A percentile compares a stretch with the other conserved stretches of the same genome.
Conservation (phyloP, 177 flowering plant species). For the Vitis hybrid region DNA sequence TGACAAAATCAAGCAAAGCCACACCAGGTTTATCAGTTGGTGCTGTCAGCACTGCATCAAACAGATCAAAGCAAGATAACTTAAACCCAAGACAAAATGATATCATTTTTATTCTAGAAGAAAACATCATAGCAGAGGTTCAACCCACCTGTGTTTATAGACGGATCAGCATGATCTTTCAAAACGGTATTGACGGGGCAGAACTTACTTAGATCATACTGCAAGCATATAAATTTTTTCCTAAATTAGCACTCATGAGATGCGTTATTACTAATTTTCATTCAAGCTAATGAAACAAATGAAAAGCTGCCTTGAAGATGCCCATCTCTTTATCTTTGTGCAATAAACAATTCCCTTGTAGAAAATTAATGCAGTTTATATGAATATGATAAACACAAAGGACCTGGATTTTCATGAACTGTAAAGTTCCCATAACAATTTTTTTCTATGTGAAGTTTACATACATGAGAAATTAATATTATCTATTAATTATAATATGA, state of each 20-base stretch:
- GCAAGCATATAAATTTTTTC: slow-evolving; percentile 24
- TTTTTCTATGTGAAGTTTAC: background rate
- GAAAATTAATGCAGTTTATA: too few species aligned
- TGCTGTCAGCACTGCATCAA: slow-evolving; percentile 77
- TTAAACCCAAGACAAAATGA: background rate
- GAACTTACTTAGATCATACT: slow-evolving; percentile 86
- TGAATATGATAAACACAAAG: too few species aligned
- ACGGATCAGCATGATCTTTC: slow-evolving; percentile 91
- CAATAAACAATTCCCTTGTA: too few species aligned
- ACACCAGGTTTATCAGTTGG: slow-evolving; percentile 95
- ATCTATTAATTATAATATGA: background rate
- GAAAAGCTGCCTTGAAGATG: too few species aligned
- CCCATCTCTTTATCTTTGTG: too few species aligned
- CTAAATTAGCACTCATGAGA: background rate
- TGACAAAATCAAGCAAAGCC: slow-evolving; percentile 94
- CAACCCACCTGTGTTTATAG: slow-evolving; percentile 76
- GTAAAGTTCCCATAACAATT: background rate
- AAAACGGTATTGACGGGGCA: slow-evolving; percentile 91
- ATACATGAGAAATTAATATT: too few species aligned
- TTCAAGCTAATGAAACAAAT: background rate
- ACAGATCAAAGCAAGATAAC: slow-evolving; percentile 5
- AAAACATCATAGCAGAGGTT: background rate
- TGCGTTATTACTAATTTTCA: background rate
- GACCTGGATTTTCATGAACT: too few species aligned
- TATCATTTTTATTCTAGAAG: too few species aligned